A percentile compares a stretch with the other conserved stretches of the same genome.
phyloP scores from a whole-genome alignment of 768 basidiomycete genomes.

The Suillus tomentosus region DNA sequence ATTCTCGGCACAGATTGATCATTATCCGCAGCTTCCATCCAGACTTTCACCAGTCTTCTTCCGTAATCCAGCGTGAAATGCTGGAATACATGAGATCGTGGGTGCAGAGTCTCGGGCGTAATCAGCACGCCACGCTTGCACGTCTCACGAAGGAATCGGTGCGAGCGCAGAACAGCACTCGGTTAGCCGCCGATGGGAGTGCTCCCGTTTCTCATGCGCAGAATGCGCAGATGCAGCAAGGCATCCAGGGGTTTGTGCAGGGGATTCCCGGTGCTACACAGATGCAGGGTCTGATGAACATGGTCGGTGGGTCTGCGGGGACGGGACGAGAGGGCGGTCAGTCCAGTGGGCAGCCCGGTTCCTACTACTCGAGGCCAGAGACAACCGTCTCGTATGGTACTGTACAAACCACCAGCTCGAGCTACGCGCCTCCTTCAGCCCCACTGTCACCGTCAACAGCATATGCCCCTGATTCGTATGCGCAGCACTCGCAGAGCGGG shows the following conservation, averaged over 20 bases:
- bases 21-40: conserved; percentile 69
- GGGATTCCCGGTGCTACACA: conserved; percentile 50
- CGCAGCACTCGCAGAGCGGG: not conserved
- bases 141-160: conserved; percentile 69
- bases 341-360: conserved; percentile 31
- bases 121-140: conserved; percentile 49
- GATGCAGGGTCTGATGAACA: conserved; percentile 42
- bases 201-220: conserved; percentile 48
- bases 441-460: conserved; percentile 13
- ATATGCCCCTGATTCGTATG: conserved; percentile 18
- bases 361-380: conserved; percentile 28
- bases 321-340: conserved; percentile 4
- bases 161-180: conserved; percentile 71
- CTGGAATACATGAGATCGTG: conserved; percentile 64
- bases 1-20: not conserved
- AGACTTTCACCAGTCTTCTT: conserved; percentile 68
- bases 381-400: not conserved
- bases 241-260: conserved; percentile 46
- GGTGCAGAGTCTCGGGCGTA: conserved; percentile 52
- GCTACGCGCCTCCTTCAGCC: conserved; percentile 16
- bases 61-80: conserved; percentile 77
- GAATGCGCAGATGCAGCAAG: conserved; percentile 50
- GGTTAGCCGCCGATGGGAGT: conserved; percentile 55
- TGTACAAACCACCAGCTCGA: conserved; percentile 3
- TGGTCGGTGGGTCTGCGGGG: conserved; percentile 20